Percentiles rank a stretch among this genome's conserved stretches.
Conservation (phyloP, 2,329 filamentous ascomycete species). For the Teratosphaeriaceae sp. region DNA sequence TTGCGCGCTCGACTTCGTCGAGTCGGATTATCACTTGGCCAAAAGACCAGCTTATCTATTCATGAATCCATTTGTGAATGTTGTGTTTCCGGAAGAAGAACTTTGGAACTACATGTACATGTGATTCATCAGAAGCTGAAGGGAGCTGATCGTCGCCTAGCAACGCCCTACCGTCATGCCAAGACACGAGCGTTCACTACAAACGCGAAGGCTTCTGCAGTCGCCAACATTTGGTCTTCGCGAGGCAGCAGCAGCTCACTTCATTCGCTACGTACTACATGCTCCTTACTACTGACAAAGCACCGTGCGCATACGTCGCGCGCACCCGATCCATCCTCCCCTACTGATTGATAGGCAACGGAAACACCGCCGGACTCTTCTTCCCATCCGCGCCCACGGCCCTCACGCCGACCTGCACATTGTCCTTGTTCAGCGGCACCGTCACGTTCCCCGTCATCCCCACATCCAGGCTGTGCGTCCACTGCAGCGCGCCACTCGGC, state of each 20-base stretch:
- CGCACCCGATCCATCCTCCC: no score
- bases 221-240: no score
- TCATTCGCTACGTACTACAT: no score
- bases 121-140: no score
- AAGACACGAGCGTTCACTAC: neutral
- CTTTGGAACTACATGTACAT: no score
- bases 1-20: neutral
- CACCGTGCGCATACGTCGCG: no score
- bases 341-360: constrained; percentile 27
- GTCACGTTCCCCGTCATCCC: constrained; percentile 41
- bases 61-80: no score
- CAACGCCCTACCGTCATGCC: neutral
- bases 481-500: constrained; percentile 42
- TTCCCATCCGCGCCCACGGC: constrained; percentile 46
- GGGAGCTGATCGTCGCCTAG: neutral
- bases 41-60: no score
- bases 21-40: no score
- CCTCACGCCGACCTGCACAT: constrained; percentile 51
- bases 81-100: no score
- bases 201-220: neutral
- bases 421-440: constrained; percentile 50
- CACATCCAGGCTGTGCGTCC: constrained; percentile 33
- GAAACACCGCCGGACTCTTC: constrained; percentile 44
- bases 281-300: no score
- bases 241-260: no score